A percentile compares a stretch with the other conserved stretches of the same genome.
Evolutionary conservation across 192 early-diverging fungal species (phyloP).

Genomic region (Entomortierella parvispora): DNA sequence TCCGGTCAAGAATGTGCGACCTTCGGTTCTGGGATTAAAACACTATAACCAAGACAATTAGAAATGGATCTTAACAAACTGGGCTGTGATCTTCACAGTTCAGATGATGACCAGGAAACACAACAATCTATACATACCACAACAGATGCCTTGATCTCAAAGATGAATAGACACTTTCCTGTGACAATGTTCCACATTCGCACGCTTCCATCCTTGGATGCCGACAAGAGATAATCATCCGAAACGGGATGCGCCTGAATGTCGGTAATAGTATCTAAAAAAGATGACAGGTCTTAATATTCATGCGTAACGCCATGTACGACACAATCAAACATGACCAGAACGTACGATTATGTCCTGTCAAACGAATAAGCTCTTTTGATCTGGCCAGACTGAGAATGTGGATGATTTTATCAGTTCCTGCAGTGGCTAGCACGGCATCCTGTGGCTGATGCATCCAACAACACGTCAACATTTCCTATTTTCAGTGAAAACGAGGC

Average conservation of each 20-base stretch:
- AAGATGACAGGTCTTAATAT: no score
- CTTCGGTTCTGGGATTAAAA: conserved; percentile 71
- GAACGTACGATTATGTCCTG: conserved; percentile 69
- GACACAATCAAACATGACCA: not conserved
- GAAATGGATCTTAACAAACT: not conserved
- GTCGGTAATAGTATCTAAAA: conserved; percentile 68
- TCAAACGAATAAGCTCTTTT: conserved; percentile 67
- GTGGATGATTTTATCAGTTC: conserved; percentile 70
- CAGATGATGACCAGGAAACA: not conserved
- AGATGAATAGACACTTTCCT: conserved; percentile 68
- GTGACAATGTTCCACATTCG: conserved; percentile 82
- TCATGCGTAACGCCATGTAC: not conserved
- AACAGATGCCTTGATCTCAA: conserved; percentile 66
- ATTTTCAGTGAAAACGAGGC: not conserved
- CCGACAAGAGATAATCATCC: conserved; percentile 72
- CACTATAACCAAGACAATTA: conserved; percentile 13
- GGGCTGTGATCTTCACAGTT: not conserved
- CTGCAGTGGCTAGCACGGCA: conserved; percentile 76
- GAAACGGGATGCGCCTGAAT: conserved; percentile 78
- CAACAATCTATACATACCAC: conserved; percentile 52
- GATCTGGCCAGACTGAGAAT: conserved; percentile 79
- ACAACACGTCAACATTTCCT: conserved; percentile 72
- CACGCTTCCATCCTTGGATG: conserved; percentile 76
- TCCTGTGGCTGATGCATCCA: conserved; percentile 77
- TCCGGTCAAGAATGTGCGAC: conserved; percentile 63